Evolutionary conservation across 495 filamentous ascomycete species (phyloP).

Genomic region (Parathielavia appendiculata): DNA sequence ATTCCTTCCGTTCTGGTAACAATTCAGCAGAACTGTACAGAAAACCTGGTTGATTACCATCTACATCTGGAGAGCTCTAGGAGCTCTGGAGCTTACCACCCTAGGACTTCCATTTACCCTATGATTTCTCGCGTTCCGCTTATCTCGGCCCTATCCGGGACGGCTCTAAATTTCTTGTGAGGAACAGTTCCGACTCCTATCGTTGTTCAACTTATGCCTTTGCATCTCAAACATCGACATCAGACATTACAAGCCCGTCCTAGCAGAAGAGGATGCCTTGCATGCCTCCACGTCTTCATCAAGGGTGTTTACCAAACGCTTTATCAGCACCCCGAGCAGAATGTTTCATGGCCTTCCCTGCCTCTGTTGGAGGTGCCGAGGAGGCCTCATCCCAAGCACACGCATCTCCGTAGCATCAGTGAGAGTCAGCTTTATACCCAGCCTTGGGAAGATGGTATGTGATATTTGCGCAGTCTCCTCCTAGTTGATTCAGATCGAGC

Average conservation of each 20-base stretch:
- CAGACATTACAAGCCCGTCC: neutral
- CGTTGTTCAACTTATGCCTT: too few species aligned
- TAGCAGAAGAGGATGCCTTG: neutral
- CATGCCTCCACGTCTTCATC: neutral
- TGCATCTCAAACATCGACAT: too few species aligned
- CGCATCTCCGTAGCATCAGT: conserved; percentile 3
- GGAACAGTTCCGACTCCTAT: too few species aligned
- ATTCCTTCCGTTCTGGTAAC: neutral
- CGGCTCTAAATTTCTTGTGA: too few species aligned
- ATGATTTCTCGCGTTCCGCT: too few species aligned
- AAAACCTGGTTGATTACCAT: neutral
- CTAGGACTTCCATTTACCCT: too few species aligned
- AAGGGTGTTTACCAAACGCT: neutral
- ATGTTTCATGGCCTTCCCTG: neutral
- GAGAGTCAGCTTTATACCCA: neutral
- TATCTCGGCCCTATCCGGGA: too few species aligned
- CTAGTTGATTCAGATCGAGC: neutral
- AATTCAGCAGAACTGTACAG: neutral
- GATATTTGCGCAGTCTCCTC: neutral
- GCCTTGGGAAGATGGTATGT: neutral
- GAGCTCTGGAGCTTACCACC: too few species aligned
- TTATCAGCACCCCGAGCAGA: neutral
- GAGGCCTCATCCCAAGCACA: neutral
- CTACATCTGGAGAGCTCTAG: too few species aligned
- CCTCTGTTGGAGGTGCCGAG: neutral